A percentile compares a stretch with the other conserved stretches of the same genome.
phyloP scores from a whole-genome alignment of 306 rosid genomes.

The Sphenostylis stenocarpa region DNA sequence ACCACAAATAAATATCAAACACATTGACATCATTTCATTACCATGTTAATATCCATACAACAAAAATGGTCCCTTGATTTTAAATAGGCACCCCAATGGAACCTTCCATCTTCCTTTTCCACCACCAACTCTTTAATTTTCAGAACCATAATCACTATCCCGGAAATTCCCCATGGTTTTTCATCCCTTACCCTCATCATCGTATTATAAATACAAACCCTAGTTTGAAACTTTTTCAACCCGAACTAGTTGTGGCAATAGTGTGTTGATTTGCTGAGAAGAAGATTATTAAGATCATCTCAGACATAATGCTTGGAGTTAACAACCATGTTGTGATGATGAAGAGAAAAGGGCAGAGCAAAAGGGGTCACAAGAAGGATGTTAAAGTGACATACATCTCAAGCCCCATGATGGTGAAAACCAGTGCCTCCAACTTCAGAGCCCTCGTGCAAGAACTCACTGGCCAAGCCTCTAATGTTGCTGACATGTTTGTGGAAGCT shows the following conservation, averaged over 20 bases:
- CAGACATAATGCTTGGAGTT: slow-evolving; percentile 31
- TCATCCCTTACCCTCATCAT: neutral
- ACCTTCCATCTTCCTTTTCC: too few relatives aligned
- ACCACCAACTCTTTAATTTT: slow-evolving; percentile 15
- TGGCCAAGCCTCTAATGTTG: slow-evolving; percentile 71
- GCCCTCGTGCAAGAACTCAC: slow-evolving; percentile 85
- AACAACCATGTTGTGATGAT: neutral
- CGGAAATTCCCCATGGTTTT: slow-evolving; percentile 30
- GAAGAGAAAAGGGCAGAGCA: slow-evolving; percentile 37
- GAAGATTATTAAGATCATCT: too few relatives aligned
- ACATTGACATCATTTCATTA: too few relatives aligned
- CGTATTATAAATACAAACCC: slow-evolving; percentile 22
- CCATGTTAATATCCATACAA: too few relatives aligned
- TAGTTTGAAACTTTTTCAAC: neutral
- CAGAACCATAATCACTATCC: slow-evolving; percentile 12
- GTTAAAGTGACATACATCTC: slow-evolving; percentile 77
- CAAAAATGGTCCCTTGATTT: too few relatives aligned
- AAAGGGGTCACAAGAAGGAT: slow-evolving; percentile 34
- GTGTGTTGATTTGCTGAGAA: neutral
- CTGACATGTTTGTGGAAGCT: slow-evolving; percentile 46
- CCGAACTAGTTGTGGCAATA: neutral
- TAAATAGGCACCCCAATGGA: too few relatives aligned
- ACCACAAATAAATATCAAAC: too few relatives aligned
- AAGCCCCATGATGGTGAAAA: slow-evolving; percentile 81
- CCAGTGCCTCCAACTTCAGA: slow-evolving; percentile 74